phyloP scores from a whole-genome alignment of 192 early-diverging fungal genomes.

The Oehlia diaphana region DNA sequence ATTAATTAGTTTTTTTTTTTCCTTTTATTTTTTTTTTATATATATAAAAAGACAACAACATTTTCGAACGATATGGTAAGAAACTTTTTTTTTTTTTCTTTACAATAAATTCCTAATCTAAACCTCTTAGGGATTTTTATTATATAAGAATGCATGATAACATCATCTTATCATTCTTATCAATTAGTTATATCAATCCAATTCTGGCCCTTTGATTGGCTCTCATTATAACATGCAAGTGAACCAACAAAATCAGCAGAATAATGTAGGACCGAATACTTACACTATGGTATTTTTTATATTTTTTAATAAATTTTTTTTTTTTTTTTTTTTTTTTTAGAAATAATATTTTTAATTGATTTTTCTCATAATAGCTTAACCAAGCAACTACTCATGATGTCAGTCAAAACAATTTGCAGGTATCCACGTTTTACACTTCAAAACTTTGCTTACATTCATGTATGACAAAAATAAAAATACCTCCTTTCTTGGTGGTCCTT shows the following conservation, averaged over 20 bases:
- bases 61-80: no score
- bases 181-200: neutral
- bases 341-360: neutral
- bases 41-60: no score
- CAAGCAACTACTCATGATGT: neutral
- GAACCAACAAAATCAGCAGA: neutral
- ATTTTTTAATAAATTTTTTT: no score
- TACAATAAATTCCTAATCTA: no score
- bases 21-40: no score
- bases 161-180: neutral
- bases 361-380: neutral
- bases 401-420: constrained; percentile 1
- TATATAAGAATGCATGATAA: neutral
- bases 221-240: neutral
- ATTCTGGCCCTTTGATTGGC: neutral
- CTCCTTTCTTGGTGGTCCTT: neutral
- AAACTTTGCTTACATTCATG: neutral
- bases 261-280: neutral
- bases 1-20: no score
- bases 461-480: neutral
- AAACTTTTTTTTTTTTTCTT: no score
- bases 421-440: neutral
- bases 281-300: neutral
- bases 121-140: no score
- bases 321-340: neutral